Evolutionary conservation across 805 yeast genomes (phyloP), one percentile per base, ranked within the genome.

Genomic region (Candida berthetii): DNA sequence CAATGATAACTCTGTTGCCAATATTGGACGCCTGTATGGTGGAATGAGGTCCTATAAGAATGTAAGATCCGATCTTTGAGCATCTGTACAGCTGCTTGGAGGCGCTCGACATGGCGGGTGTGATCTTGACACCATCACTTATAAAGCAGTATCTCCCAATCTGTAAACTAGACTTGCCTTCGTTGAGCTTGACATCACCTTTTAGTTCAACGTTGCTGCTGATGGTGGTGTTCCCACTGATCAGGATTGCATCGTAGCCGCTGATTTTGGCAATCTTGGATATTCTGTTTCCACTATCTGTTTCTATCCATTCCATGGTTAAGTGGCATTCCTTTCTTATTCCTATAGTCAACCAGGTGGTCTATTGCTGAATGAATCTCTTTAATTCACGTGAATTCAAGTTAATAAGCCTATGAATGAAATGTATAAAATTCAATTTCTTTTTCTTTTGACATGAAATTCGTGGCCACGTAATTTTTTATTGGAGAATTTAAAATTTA

Each of bases 1-100:
- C 82, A 3, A 78, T 58, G 9, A 62, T 43, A 1, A 76, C 81
- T 18, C 82, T 53, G 42, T 64, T 72, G 0, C 82, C 82, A 6
- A 78, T 57, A 33, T 52, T 61, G 3, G 65, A 59, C 54, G 69
- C 64, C 17, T 56, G 45, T 2, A 78, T 43, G 2, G 27, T 38
- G 16, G 68, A 47, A 31, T 58, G 44, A 2, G 46, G 41, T 1
- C 76, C 80, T 2, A 78, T 56, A 8, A 65, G 54, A 3, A 67
- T 60, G 49, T 70, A 76, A 0, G 76, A 68, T 0, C 82, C 84
- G 1, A 77, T 59, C 14, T 59, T 14, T 37, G 32, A 7, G 40
- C 15, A 16, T 29, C 31, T 7, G 24, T 39, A 14, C 22, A 32
- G 20, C 22, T 34, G 18, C 24, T 29, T 35, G n/a, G 8, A 14